Evolutionary conservation across 345 rosid genomes (phyloP).

Genomic region (Brassica incana): DNA sequence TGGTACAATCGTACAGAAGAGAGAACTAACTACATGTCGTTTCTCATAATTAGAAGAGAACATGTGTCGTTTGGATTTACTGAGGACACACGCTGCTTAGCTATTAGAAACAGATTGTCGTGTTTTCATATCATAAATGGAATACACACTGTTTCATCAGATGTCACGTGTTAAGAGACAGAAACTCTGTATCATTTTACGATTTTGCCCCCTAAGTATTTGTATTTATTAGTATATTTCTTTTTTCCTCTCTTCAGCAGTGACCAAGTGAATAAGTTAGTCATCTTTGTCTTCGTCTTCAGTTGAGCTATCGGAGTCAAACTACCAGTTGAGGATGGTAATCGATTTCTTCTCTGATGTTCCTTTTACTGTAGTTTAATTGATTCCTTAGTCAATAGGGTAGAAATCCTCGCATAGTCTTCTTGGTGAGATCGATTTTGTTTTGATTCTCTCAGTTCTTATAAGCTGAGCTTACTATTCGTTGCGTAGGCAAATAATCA

Average conservation of each 20-base stretch:
- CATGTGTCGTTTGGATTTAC: slow-evolving; percentile 3
- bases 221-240: neutral
- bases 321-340: slow-evolving; percentile 26
- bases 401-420: neutral
- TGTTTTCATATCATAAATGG: neutral
- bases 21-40: slow-evolving; percentile 14
- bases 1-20: neutral
- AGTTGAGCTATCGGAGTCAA: slow-evolving; percentile 17
- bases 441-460: neutral
- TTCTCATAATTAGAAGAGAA: slow-evolving; percentile 7
- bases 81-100: neutral
- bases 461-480: slow-evolving; percentile 11
- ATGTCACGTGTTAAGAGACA: slow-evolving; percentile 7
- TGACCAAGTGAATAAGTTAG: neutral
- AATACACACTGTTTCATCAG: slow-evolving; percentile 22
- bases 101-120: slow-evolving; percentile 7
- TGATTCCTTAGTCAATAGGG: slow-evolving; percentile 1
- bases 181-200: neutral
- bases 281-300: slow-evolving; percentile 24
- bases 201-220: slow-evolving; percentile 16
- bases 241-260: neutral
- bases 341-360: slow-evolving; percentile 11
- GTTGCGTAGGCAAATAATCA: slow-evolving; percentile 56
- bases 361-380: no score
- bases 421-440: neutral